A percentile compares a stretch with the other conserved stretches of the same genome.
Evolutionary conservation across 2,329 filamentous ascomycete species (phyloP).

Genomic region (Colletotrichum noveboracense): DNA sequence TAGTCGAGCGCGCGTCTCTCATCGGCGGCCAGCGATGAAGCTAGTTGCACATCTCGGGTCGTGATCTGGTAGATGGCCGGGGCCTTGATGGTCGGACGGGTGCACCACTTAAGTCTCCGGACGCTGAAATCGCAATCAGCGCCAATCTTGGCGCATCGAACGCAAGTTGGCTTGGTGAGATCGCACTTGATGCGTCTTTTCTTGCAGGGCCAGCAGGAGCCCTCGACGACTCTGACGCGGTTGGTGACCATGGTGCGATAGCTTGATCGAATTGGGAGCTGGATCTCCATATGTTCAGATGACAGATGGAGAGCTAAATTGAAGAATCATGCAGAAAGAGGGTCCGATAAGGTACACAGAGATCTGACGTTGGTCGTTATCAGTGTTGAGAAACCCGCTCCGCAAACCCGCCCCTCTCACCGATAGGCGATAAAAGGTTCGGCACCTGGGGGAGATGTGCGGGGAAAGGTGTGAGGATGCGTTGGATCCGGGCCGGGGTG

Average conservation of each 20-base stretch:
- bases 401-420: neutral
- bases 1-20: constrained; percentile 36
- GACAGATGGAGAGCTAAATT: neutral
- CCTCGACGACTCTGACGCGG: constrained; percentile 22
- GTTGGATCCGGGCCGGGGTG: neutral
- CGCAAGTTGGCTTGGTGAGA: constrained; percentile 35
- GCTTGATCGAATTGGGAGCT: neutral
- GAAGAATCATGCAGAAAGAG: neutral
- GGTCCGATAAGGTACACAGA: neutral
- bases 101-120: constrained; percentile 46
- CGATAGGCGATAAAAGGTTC: neutral
- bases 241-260: neutral
- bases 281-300: neutral
- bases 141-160: constrained; percentile 30
- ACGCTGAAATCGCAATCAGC: constrained; percentile 35
- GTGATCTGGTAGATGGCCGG: constrained; percentile 33
- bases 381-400: neutral
- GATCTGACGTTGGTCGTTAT: neutral
- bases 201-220: constrained; percentile 45
- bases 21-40: constrained; percentile 28
- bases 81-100: constrained; percentile 34
- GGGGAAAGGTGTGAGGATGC: neutral
- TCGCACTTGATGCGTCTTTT: constrained; percentile 39
- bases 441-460: neutral
- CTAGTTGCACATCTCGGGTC: constrained; percentile 24